Evolutionary conservation across 768 basidiomycete genomes (phyloP).

Genomic region (Lentinula lateritia): DNA sequence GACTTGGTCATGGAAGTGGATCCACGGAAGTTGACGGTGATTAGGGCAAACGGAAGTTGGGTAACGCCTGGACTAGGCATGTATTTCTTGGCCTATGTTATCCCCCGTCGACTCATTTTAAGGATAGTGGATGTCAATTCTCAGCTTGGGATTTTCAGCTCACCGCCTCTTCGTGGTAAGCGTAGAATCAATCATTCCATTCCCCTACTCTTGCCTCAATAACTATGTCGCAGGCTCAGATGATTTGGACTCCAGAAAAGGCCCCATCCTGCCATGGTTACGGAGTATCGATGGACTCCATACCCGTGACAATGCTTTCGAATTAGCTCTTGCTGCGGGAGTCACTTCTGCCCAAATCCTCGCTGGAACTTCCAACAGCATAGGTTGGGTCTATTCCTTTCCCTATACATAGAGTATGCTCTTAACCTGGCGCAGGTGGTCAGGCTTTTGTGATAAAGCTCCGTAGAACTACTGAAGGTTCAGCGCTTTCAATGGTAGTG

Average conservation of each 20-base stretch:
- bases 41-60: conserved; percentile 64
- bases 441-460: conserved; percentile 87
- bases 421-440: conserved; percentile 47
- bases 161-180: conserved; percentile 46
- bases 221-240: conserved; percentile 29
- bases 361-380: conserved; percentile 72
- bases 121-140: conserved; percentile 63
- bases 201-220: not conserved
- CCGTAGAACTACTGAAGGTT: conserved; percentile 69
- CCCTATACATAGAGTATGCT: not conserved
- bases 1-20: conserved; percentile 18
- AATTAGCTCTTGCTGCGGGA: conserved; percentile 77
- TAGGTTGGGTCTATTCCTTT: conserved; percentile 38
- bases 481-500: conserved; percentile 75
- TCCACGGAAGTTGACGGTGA: conserved; percentile 35
- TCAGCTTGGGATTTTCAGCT: conserved; percentile 68
- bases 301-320: conserved; percentile 75
- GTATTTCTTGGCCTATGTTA: conserved; percentile 6
- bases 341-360: conserved; percentile 81
- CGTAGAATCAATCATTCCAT: conserved; percentile 6
- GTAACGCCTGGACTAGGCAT: conserved; percentile 62
- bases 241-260: conserved; percentile 63
- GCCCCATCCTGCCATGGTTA: conserved; percentile 72
- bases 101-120: conserved; percentile 18
- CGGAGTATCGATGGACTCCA: conserved; percentile 81